A percentile compares a stretch with the other conserved stretches of the same genome.
Evolutionary conservation across 139 green algal genomes (phyloP).

Genomic region (Bryopsis sp.): DNA sequence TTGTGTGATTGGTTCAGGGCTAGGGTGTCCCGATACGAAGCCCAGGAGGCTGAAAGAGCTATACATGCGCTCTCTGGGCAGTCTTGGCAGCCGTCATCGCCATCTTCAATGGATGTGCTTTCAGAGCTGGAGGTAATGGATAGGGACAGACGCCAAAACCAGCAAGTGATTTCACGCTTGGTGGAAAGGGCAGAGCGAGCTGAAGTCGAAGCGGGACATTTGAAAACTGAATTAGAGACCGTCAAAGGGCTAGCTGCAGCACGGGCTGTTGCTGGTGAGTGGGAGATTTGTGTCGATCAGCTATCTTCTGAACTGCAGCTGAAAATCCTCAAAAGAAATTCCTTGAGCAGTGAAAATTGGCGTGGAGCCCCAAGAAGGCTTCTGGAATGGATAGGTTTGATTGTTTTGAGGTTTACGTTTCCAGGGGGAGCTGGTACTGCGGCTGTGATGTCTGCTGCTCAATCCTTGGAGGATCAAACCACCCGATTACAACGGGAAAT

Average conservation of each 20-base stretch:
- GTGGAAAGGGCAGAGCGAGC: neutral
- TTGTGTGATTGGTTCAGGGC: neutral
- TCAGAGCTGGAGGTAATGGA: neutral
- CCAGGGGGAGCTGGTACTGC: neutral
- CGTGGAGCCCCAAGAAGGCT: no score
- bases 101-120: neutral
- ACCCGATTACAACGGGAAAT: conserved; percentile 12
- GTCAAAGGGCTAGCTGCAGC: neutral
- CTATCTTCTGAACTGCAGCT: no score
- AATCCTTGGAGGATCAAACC: neutral
- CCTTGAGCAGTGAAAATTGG: no score
- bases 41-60: neutral
- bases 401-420: neutral
- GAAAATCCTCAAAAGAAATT: no score
- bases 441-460: neutral
- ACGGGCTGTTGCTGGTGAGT: neutral
- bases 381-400: no score
- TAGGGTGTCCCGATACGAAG: neutral
- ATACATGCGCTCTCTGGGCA: neutral
- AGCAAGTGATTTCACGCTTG: conserved; percentile 3
- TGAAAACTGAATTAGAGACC: neutral
- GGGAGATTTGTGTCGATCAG: no score
- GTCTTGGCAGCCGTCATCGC: neutral
- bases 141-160: neutral
- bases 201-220: conserved; percentile 4